Evolutionary conservation across 2,329 filamentous ascomycete species (phyloP).

Genomic region (Drechslerella coelobrocha): DNA sequence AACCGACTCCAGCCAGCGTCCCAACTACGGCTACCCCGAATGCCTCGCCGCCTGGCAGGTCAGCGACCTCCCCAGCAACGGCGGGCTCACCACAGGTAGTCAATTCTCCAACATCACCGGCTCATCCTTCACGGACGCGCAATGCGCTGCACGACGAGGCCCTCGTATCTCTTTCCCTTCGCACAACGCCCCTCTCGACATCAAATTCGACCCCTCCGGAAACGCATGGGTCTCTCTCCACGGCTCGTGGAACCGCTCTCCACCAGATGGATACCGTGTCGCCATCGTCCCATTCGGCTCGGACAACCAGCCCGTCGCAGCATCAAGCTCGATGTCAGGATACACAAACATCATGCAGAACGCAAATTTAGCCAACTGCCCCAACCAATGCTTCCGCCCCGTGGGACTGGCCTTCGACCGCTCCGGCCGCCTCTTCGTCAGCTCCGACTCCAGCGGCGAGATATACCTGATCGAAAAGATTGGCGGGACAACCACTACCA

Average conservation of each 20-base stretch:
- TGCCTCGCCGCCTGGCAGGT: constrained; percentile 73
- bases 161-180: constrained; percentile 69
- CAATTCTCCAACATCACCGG: constrained; percentile 62
- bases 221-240: constrained; percentile 74
- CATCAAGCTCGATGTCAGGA: constrained; percentile 51
- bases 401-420: constrained; percentile 59
- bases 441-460: constrained; percentile 70
- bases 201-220: constrained; percentile 68
- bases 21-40: constrained; percentile 73
- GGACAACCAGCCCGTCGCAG: constrained; percentile 32
- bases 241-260: constrained; percentile 68
- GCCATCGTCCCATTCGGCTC: constrained; percentile 57
- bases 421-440: constrained; percentile 68
- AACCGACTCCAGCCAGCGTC: constrained; percentile 59
- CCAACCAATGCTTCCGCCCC: constrained; percentile 51
- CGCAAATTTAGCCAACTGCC: constrained; percentile 32
- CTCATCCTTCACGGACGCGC: constrained; percentile 60
- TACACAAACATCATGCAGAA: constrained; percentile 51
- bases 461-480: constrained; percentile 65
- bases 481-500: constrained; percentile 5
- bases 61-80: constrained; percentile 59
- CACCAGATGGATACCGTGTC: constrained; percentile 58
- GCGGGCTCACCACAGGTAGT: constrained; percentile 60
- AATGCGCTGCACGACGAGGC: constrained; percentile 61
- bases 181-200: constrained; percentile 74